phyloP scores from a whole-genome alignment of 768 basidiomycete species.

The Amanita rimosa region DNA sequence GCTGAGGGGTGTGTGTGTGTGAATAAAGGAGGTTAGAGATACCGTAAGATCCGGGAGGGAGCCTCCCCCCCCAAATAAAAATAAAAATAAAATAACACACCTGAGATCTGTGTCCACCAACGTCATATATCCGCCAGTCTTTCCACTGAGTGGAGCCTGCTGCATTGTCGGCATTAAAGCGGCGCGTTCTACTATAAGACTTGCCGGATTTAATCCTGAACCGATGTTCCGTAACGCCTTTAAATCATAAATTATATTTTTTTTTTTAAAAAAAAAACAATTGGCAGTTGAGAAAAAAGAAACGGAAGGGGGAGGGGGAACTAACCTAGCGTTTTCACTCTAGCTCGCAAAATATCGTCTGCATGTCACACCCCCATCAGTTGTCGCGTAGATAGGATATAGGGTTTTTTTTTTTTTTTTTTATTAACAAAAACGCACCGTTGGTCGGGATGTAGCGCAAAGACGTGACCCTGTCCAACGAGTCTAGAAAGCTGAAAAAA shows the following conservation, averaged over 20 bases:
- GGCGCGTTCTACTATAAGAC: not conserved
- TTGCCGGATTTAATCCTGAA: constrained; percentile 45
- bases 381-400: no score
- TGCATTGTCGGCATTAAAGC: constrained; percentile 1
- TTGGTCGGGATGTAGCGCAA: constrained; percentile 56
- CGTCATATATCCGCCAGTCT: constrained; percentile 38
- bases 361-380: not conserved
- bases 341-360: constrained; percentile 68
- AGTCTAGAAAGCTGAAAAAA: constrained; percentile 54
- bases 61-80: no score
- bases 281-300: not conserved
- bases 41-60: no score
- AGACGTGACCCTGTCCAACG: constrained; percentile 48
- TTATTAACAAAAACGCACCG: constrained; percentile 36
- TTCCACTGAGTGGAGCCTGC: constrained; percentile 16
- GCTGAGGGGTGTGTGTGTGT: constrained; percentile 13
- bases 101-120: constrained; percentile 57
- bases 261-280: not conserved
- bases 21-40: no score
- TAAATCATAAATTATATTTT: not conserved
- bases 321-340: constrained; percentile 45
- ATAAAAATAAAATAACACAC: constrained; percentile 19
- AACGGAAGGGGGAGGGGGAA: no score
- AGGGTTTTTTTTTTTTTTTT: no score
- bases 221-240: constrained; percentile 60